Conservation (phyloP, 768 basidiomycete species). For the Clitopilus passeckerianus region DNA sequence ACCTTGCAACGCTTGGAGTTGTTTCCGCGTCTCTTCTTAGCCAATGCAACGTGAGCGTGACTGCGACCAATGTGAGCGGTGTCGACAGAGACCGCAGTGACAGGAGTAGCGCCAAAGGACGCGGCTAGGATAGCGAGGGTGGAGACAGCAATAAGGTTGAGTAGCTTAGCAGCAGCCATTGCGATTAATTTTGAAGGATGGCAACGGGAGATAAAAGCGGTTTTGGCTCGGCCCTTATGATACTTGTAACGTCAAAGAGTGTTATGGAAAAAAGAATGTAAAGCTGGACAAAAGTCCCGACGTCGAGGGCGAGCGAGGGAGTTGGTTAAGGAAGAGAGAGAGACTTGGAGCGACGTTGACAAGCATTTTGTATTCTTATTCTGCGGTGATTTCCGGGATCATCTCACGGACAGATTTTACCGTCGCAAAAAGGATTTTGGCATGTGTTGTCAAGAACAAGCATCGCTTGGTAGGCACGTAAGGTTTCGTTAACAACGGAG, state of each 20-base stretch:
- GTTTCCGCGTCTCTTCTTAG: constrained; percentile 45
- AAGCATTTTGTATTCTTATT: constrained; percentile 9
- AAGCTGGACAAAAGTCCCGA: constrained; percentile 19
- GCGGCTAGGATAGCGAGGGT: constrained; percentile 52
- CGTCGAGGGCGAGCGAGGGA: constrained; percentile 15
- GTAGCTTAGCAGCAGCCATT: constrained; percentile 48
- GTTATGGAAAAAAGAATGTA: constrained; percentile 15
- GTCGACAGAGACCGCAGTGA: constrained; percentile 49
- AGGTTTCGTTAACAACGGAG: neutral
- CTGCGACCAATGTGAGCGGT: constrained; percentile 31
- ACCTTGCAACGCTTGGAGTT: constrained; percentile 24
- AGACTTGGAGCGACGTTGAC: neutral
- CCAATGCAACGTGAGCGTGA: constrained; percentile 39
- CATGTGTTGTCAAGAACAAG: neutral
- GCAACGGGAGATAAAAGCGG: constrained; percentile 10
- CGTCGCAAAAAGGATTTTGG: neutral
- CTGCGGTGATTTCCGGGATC: constrained; percentile 16
- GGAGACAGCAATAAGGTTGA: constrained; percentile 55
- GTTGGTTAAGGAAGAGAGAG: constrained; percentile 4
- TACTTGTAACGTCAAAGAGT: constrained; percentile 15
- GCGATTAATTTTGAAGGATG: constrained; percentile 7
- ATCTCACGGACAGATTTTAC: constrained; percentile 14
- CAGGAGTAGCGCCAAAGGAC: constrained; percentile 40
- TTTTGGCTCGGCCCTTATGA: neutral
- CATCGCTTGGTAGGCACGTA: neutral